Base-by-base conservation (phyloP, 345 rosid genomes). In the Populus deltoides region DNA sequence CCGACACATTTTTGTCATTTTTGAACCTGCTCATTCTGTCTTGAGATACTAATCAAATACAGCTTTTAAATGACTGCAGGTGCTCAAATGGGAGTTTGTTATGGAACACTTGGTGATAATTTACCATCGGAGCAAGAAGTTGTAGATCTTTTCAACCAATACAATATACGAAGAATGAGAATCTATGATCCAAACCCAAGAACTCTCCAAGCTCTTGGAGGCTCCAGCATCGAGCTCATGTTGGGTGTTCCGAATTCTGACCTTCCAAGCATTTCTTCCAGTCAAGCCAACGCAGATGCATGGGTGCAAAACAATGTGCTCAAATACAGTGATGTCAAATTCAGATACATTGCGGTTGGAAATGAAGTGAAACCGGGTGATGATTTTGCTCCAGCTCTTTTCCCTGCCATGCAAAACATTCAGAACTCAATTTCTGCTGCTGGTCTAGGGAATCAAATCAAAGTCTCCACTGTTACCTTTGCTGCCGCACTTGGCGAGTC, bases 261-360 rank as follows among this genome's bases (percentile, higher is more conserved):
- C 1, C 85, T 92, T 49, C 57, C 31, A 18, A 20, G 39, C 0
- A 62, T 89, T 7, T 90, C 90, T 41, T 43, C 86, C 3, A 86
- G 41, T 73, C 92, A 90, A 78, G 80, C 76, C 36, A 41, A 75
- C 6, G 97, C 97, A 0, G 45, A 80, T 74, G 5, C 3, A 4
- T 90, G 94, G 97, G 85, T 90, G 24, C 81, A 76, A 35, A 63
- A 65, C 79, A 88, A 90, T 55, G 85, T 92, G 65, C 27, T 3
- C 24, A 85, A 55, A 76, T 85, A 84, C 39, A 17, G 11, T 49
- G 57, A 85, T 55, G 92, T 90, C 77, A 82, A 62, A 10, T 87
- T 90, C 82, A 76, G 83, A 24, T 90, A 90, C 79, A 77, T 92
- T 25, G 82, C 89, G 1, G 94, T 89, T 7, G 97, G 94, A 27